Evolutionary conservation across 1,284 basidiomycete genomes (phyloP), one percentile per base, ranked within the genome.

Genomic region (Ustanciosporium gigantosporum): DNA sequence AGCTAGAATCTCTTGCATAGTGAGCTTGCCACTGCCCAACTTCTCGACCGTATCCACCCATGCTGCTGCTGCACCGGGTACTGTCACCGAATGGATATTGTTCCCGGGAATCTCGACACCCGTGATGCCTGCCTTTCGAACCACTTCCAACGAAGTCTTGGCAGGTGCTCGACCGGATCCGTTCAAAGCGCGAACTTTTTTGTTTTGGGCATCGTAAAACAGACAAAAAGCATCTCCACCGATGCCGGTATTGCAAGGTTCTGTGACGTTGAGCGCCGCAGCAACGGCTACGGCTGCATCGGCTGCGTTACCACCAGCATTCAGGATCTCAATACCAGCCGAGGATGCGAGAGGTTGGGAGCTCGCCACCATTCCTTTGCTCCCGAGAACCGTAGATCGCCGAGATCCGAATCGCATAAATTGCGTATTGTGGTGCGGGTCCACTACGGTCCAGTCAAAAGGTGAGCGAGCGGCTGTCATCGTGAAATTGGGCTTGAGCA

Each of bases 31-130:
- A 58, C 85, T 89, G 11, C 94, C 94, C 46, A 95, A 86, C 41
- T 82, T 81, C 47, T 88, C 84, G 36, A 95, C 83, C 0, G 91
- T 89, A 77, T 95, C 94, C 24, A 89, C 82, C 92, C 93, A 97
- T 11, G 90, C 90, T 17, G 91, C 90, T 1, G 92, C 89, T 16
- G 90, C 88, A 36, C 93, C 91, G 55, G 94, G 94, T 3, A 96
- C 91, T 0, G 94, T 97, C 5, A 92, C 92, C 13, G 87, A 83
- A 76, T 94, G 93, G 31, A 94, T 79, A 60, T 73, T 73, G 46
- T 50, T 62, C 14, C 65, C 44, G 13, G 75, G 76, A 24, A 81
- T 77, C 25, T 79, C 81, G 32, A 79, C 71, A 1, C 87, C 87
- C 0, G 80, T 83, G 42, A 93, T 79, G 22, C 93, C 92, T 31